phyloP scores from a whole-genome alignment of 768 basidiomycete genomes.

The Tulasnella sp. region DNA sequence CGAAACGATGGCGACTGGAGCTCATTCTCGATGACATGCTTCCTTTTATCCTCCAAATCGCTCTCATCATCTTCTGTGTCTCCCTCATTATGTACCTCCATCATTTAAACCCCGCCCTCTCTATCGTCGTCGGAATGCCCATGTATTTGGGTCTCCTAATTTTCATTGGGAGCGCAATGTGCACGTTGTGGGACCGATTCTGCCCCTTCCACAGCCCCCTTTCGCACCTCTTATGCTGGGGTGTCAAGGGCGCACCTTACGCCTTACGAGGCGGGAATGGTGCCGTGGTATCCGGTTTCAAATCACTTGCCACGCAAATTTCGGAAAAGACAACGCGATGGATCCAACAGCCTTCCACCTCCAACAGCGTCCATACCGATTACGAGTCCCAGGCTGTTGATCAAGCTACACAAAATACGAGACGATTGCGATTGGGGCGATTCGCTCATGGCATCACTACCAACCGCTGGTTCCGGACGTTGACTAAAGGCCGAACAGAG shows the following conservation, averaged over 20 bases:
- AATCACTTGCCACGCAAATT: too few species aligned
- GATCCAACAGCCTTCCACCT: too few species aligned
- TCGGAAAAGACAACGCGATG: too few species aligned
- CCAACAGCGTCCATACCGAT: too few species aligned
- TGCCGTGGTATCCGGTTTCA: too few species aligned
- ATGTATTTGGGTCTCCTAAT: neutral
- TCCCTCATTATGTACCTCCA: neutral
- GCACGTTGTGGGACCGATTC: neutral
- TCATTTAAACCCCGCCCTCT: neutral
- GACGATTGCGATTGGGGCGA: too few species aligned
- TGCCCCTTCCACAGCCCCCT: neutral
- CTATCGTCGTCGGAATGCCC: neutral
- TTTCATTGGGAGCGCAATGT: neutral
- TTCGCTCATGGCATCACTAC: neutral
- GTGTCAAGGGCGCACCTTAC: too few species aligned
- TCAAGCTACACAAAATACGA: too few species aligned
- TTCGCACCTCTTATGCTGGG: conserved; percentile 48
- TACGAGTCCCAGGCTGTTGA: too few species aligned
- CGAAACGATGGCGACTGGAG: neutral
- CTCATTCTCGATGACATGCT: neutral
- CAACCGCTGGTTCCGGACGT: neutral
- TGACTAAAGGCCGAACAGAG: neutral
- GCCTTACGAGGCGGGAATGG: too few species aligned
- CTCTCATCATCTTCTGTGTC: neutral
- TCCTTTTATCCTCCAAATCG: neutral